A percentile compares a stretch with the other conserved stretches of the same genome.
Evolutionary conservation across 176 grass and related monocot species (phyloP).

Genomic region (Luzula sylvatica): DNA sequence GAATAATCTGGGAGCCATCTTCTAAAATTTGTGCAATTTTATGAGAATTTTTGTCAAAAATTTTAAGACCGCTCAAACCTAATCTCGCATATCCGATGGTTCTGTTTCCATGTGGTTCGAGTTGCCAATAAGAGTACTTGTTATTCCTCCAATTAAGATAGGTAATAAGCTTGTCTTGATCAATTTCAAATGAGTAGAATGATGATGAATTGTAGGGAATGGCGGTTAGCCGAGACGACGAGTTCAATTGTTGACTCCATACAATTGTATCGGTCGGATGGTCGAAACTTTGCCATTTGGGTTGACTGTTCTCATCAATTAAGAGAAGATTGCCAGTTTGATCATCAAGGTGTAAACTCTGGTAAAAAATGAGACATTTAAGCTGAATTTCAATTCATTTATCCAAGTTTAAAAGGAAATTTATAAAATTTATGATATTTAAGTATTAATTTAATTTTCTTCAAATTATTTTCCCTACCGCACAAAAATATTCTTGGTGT

Average conservation of each 20-base stretch:
- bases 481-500: too few relatives aligned
- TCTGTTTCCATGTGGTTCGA: constrained; percentile 8
- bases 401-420: background rate
- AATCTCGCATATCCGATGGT: constrained; percentile 21
- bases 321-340: constrained; percentile 41
- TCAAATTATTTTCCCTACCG: too few relatives aligned
- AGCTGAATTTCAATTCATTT: constrained; percentile 3
- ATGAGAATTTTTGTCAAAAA: constrained; percentile 20
- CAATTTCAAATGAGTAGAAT: constrained; percentile 50
- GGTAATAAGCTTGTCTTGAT: constrained; percentile 30
- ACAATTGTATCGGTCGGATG: constrained; percentile 37
- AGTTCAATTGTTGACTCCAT: constrained; percentile 22
- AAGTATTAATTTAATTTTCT: too few relatives aligned
- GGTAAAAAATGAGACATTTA: constrained; percentile 5
- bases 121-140: constrained; percentile 56
- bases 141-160: constrained; percentile 34
- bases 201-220: background rate
- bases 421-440: too few relatives aligned
- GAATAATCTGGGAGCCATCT: background rate
- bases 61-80: constrained; percentile 19
- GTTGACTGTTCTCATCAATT: constrained; percentile 29
- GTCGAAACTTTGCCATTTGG: constrained; percentile 44
- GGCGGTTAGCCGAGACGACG: constrained; percentile 4
- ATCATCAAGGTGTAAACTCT: constrained; percentile 39
- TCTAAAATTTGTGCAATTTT: constrained; percentile 26